A percentile compares a stretch with the other conserved stretches of the same genome.
These are phyloP conservation scores for Dalbergia cochinchinensis DNA, from an alignment of 306 rosid species.

Conservation along the genomic window DNA sequence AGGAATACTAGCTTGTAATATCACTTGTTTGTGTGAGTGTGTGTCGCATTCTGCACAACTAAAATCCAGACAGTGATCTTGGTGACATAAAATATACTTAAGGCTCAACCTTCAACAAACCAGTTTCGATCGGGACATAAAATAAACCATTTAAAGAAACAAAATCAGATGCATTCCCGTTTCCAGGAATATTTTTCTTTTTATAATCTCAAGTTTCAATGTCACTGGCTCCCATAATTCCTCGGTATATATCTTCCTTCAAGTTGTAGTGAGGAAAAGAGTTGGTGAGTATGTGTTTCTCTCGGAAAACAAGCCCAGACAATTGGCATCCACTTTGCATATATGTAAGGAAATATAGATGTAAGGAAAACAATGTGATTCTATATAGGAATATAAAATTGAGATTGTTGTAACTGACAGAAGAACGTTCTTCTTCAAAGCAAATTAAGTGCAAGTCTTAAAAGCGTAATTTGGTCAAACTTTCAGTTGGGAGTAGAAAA, in stretches of 20 bases:
- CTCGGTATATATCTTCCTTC: background rate
- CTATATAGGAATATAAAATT: background rate
- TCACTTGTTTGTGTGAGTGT: background rate
- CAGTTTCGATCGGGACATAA: background rate
- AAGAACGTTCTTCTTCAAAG: constrained; percentile 20
- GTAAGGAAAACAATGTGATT: background rate
- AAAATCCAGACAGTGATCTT: background rate
- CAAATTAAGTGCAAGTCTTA: background rate
- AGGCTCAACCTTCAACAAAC: background rate
- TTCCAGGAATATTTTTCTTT: constrained; percentile 10
- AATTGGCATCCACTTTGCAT: background rate
- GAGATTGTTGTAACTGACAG: background rate
- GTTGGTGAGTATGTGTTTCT: background rate
- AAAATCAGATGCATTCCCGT: constrained; percentile 4
- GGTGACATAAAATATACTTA: background rate
- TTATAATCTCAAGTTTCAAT: constrained; percentile 30
- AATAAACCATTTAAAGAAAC: constrained; percentile 12
- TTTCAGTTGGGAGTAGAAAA: constrained; percentile 15
- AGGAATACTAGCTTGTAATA: background rate
- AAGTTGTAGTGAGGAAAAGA: background rate
- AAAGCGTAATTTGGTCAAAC: constrained; percentile 14
- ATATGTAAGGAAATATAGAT: background rate
- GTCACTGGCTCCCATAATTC: constrained; percentile 11
- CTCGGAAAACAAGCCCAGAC: background rate
- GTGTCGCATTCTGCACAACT: background rate